Conservation (phyloP, 108 stramenopile species). For the Pseudonitzschia delicatissima region DNA sequence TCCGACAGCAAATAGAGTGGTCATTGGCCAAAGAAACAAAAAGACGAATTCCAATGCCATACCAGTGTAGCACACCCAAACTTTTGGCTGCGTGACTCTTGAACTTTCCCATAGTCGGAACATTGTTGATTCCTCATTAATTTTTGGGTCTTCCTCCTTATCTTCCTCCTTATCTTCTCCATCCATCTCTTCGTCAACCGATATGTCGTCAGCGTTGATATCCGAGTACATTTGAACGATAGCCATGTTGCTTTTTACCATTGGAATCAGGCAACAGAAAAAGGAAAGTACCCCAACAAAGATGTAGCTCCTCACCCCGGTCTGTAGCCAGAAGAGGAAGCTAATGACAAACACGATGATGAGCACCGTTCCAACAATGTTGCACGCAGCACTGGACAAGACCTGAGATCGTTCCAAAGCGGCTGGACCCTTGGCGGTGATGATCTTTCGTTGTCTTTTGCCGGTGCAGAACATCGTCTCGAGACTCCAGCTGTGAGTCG, state of each 20-base stretch:
- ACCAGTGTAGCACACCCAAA: constrained; percentile 41
- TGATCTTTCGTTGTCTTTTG: background rate
- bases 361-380: constrained; percentile 32
- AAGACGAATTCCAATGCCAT: constrained; percentile 44
- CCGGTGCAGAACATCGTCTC: constrained; percentile 32
- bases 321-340: constrained; percentile 42
- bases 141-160: background rate
- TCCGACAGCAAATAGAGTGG: constrained; percentile 33
- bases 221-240: constrained; percentile 3
- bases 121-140: background rate
- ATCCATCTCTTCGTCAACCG: background rate
- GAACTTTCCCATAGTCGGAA: constrained; percentile 6
- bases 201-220: background rate
- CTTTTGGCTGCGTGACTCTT: constrained; percentile 40
- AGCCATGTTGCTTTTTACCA: constrained; percentile 2
- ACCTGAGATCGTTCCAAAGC: constrained; percentile 35
- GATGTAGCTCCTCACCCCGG: constrained; percentile 5
- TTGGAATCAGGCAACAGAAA: constrained; percentile 24
- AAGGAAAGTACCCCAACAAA: constrained; percentile 27
- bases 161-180: background rate
- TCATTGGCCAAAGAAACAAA: constrained; percentile 54
- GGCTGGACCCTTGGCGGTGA: constrained; percentile 31
- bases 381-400: constrained; percentile 30
- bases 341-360: constrained; percentile 25
- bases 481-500: constrained; percentile 42